Evolutionary conservation across 306 rosid species (phyloP).

Genomic region (Arachis hypogaea): DNA sequence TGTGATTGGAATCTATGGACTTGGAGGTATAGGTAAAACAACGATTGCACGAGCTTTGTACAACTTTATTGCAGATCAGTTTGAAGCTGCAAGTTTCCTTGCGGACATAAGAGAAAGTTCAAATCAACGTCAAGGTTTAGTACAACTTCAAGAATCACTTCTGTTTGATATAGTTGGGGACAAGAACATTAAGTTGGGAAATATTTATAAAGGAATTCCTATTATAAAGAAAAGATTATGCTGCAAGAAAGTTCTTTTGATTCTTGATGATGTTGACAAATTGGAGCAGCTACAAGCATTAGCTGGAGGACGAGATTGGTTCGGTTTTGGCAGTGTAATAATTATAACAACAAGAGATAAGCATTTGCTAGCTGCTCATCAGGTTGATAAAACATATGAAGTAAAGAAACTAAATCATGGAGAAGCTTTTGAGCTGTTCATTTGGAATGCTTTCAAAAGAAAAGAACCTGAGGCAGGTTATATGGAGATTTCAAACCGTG

Average conservation of each 20-base stretch:
- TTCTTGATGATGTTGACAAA: conserved; percentile 49
- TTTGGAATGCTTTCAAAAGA: conserved; percentile 48
- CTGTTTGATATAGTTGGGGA: conserved; percentile 29
- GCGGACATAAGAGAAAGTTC: conserved; percentile 41
- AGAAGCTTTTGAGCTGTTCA: conserved; percentile 44
- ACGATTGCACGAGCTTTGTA: conserved; percentile 39
- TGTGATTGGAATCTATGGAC: conserved; percentile 50
- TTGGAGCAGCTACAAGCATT: conserved; percentile 45
- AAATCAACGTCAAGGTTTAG: conserved; percentile 34
- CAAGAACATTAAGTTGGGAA: conserved; percentile 35
- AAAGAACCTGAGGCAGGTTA: conserved; percentile 27
- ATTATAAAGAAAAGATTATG: conserved; percentile 42
- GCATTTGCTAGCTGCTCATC: conserved; percentile 35
- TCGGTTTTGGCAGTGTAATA: conserved; percentile 46
- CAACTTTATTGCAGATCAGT: conserved; percentile 33
- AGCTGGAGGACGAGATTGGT: conserved; percentile 50
- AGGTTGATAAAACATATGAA: conserved; percentile 40
- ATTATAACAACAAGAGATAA: conserved; percentile 52
- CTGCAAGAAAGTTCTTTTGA: conserved; percentile 36
- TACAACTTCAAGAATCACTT: conserved; percentile 37
- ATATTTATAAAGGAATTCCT: conserved; percentile 49
- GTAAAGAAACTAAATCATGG: conserved; percentile 18
- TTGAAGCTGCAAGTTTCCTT: conserved; percentile 43
- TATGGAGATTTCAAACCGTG: conserved; percentile 38
- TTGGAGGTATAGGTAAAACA: conserved; percentile 47